Percentiles rank a stretch among this genome's conserved stretches.
These are phyloP conservation scores for Tetracladium maxilliforme DNA, from an alignment of 2,329 filamentous ascomycete genomes.

Conservation along the genomic window DNA sequence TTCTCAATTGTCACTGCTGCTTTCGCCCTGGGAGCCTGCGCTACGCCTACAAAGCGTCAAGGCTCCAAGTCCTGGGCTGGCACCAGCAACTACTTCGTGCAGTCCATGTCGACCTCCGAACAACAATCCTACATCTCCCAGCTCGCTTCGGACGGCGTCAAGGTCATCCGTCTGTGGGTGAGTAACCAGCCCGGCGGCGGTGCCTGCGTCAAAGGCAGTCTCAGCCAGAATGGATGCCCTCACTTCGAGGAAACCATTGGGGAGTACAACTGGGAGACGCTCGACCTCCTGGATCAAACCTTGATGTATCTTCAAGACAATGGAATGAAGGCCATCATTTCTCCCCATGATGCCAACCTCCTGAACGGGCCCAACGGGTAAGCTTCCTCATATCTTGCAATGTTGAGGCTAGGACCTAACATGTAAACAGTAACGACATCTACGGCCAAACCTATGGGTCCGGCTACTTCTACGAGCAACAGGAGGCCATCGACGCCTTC, in stretches of 20 bases:
- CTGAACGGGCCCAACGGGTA: constrained; percentile 3
- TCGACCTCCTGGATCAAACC: constrained; percentile 14
- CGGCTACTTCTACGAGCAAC: not conserved
- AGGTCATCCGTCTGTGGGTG: constrained; percentile 16
- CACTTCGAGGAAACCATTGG: constrained; percentile 11
- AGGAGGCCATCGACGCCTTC: not conserved
- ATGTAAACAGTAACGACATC: not conserved
- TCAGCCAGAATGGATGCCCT: constrained; percentile 6
- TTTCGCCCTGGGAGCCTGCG: too few species aligned
- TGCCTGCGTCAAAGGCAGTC: constrained; percentile 13
- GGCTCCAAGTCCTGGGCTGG: constrained; percentile 16
- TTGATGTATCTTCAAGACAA: constrained; percentile 12
- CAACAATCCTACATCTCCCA: constrained; percentile 12
- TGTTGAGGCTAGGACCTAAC: too few species aligned
- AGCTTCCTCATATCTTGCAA: not conserved
- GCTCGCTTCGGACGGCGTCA: constrained; percentile 12
- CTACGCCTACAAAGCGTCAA: too few species aligned
- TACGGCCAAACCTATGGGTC: not conserved
- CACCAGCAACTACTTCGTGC: constrained; percentile 14
- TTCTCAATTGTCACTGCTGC: too few species aligned
- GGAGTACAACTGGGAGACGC: constrained; percentile 10
- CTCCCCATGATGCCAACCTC: constrained; percentile 15
- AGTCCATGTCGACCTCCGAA: constrained; percentile 11
- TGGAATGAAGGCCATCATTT: constrained; percentile 16
- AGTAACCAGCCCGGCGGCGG: constrained; percentile 7